A percentile compares a stretch with the other conserved stretches of the same genome.
phyloP scores from a whole-genome alignment of 1,284 basidiomycete genomes.

The Sporisorium reilianum region DNA sequence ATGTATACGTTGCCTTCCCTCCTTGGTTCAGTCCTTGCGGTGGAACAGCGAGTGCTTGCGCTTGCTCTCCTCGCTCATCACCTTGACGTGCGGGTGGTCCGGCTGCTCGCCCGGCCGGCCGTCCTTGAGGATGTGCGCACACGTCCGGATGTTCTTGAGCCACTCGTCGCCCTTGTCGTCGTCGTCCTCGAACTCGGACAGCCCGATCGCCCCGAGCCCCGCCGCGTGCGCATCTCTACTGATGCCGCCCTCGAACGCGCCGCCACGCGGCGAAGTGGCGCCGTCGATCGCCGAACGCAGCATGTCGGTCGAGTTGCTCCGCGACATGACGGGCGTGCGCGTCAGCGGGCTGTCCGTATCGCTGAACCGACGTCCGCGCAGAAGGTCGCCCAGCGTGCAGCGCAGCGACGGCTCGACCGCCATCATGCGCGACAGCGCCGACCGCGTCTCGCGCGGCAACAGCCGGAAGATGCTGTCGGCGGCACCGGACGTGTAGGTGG shows the following conservation, averaged over 20 bases:
- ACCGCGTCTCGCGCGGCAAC: slow-evolving; percentile 82
- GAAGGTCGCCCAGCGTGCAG: slow-evolving; percentile 91
- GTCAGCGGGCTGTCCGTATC: slow-evolving; percentile 60
- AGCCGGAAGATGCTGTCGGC: slow-evolving; percentile 99
- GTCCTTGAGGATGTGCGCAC: slow-evolving; percentile 59
- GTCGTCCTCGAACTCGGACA: slow-evolving; percentile 66
- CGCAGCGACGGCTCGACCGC: slow-evolving; percentile 87
- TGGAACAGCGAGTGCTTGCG: slow-evolving; percentile 62
- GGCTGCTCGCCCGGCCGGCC: slow-evolving; percentile 54
- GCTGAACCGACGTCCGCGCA: slow-evolving; percentile 76
- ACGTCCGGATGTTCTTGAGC: slow-evolving; percentile 68
- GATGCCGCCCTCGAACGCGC: slow-evolving; percentile 32
- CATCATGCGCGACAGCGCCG: slow-evolving; percentile 91
- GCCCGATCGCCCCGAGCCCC: slow-evolving; percentile 45
- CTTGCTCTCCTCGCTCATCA: slow-evolving; percentile 59
- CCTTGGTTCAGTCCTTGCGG: slow-evolving; percentile 51
- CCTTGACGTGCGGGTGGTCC: slow-evolving; percentile 66
- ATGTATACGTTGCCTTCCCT: too few species aligned
- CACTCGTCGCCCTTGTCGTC: slow-evolving; percentile 70
- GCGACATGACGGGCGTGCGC: slow-evolving; percentile 61
- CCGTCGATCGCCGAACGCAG: slow-evolving; percentile 44
- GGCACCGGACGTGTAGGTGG: slow-evolving; percentile 83
- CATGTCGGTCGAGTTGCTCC: slow-evolving; percentile 55
- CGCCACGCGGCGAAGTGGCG: slow-evolving; percentile 26
- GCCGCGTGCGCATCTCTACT: slow-evolving; percentile 46